Conservation (phyloP, 2,329 filamentous ascomycete species). For the Zymoseptoria crescenta region DNA sequence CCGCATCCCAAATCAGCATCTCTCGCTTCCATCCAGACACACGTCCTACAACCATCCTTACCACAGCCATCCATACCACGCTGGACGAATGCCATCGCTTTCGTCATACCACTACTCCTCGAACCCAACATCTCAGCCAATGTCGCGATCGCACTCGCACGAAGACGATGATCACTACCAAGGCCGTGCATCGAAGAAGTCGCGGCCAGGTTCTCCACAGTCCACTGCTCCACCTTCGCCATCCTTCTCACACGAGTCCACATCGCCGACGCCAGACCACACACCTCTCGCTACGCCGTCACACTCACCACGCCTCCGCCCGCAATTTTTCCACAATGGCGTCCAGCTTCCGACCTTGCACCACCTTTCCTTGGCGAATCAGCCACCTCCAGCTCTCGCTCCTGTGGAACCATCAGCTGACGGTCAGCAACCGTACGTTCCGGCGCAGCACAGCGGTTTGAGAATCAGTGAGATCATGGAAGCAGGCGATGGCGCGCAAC, state of each 20-base stretch:
- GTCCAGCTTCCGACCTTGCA: constrained; percentile 84
- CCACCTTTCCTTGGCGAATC: constrained; percentile 57
- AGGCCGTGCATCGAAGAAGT: constrained; percentile 74
- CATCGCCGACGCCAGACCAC: constrained; percentile 92
- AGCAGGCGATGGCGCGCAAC: constrained; percentile 73
- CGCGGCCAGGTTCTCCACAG: constrained; percentile 85
- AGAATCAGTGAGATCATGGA: constrained; percentile 90
- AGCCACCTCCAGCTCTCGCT: constrained; percentile 52
- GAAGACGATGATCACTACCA: constrained; percentile 75
- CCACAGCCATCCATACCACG: constrained; percentile 44
- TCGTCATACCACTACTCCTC: constrained; percentile 62
- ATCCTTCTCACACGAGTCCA: constrained; percentile 91
- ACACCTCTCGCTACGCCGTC: constrained; percentile 97
- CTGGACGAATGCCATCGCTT: constrained; percentile 63
- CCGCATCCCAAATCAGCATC: constrained; percentile 37
- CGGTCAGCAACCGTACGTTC: constrained; percentile 51
- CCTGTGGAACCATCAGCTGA: constrained; percentile 63
- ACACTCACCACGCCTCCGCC: constrained; percentile 83
- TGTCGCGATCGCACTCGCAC: constrained; percentile 81
- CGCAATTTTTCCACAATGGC: constrained; percentile 58
- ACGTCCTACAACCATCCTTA: constrained; percentile 32
- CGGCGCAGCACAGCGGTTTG: constrained; percentile 56
- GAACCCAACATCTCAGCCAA: constrained; percentile 55
- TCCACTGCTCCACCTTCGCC: constrained; percentile 93
- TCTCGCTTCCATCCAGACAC: constrained; percentile 25